Conservation (phyloP, 768 basidiomycete species). For the Ramaria sp. region DNA sequence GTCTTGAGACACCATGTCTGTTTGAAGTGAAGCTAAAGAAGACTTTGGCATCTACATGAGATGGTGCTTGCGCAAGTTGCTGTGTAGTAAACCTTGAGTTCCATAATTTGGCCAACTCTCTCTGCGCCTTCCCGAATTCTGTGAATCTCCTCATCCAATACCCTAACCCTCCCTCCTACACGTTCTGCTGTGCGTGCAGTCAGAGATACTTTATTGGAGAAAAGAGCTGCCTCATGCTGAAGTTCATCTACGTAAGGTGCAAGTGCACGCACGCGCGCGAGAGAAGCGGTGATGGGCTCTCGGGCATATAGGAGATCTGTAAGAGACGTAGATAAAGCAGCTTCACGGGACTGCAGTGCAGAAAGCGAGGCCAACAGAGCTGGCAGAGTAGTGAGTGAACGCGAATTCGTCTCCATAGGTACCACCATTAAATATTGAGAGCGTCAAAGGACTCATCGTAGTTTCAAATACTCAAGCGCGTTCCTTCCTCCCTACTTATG, state of each 20-base stretch:
- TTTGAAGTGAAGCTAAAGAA: constrained; percentile 45
- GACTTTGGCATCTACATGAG: constrained; percentile 36
- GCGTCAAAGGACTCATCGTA: neutral
- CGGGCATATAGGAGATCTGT: constrained; percentile 57
- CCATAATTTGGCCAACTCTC: constrained; percentile 85
- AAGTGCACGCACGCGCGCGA: constrained; percentile 50
- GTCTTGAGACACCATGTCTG: constrained; percentile 67
- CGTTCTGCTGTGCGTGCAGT: constrained; percentile 76
- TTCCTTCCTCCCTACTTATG: constrained; percentile 31
- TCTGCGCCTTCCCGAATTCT: constrained; percentile 86
- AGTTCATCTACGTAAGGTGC: constrained; percentile 54
- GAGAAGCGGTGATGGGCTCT: constrained; percentile 51
- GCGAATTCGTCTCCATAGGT: constrained; percentile 1
- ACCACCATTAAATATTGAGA: neutral
- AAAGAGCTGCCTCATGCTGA: constrained; percentile 40
- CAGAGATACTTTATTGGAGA: constrained; percentile 48
- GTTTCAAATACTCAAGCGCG: neutral
- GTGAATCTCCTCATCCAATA: constrained; percentile 88
- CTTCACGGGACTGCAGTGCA: constrained; percentile 64
- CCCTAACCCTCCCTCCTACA: constrained; percentile 83
- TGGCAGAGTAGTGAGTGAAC: constrained; percentile 43
- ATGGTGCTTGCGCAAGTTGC: neutral
- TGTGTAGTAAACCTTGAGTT: constrained; percentile 68
- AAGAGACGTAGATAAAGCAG: constrained; percentile 63
- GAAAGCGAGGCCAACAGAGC: constrained; percentile 71